phyloP scores from a whole-genome alignment of 768 basidiomycete species.

The Aureoboletus auriporus region DNA sequence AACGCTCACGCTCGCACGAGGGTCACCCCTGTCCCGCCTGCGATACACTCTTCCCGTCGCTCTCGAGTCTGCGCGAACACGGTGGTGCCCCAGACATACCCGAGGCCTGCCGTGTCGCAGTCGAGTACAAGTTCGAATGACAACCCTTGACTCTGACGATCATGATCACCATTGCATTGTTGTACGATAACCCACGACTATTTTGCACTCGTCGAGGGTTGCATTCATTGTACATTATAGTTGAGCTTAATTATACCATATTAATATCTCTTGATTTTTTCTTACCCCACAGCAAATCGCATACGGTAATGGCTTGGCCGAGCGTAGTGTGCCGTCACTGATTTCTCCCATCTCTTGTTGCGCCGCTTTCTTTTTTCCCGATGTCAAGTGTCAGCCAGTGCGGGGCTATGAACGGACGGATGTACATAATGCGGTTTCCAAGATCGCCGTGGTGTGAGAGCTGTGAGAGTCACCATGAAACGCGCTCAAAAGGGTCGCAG shows the following conservation, averaged over 20 bases:
- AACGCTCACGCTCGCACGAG: conserved; percentile 49
- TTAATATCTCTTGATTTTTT: conserved; percentile 15
- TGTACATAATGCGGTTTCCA: background rate
- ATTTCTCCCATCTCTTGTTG: too few relatives aligned
- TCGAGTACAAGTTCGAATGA: conserved; percentile 70
- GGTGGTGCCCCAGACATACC: conserved; percentile 48
- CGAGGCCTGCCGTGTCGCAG: conserved; percentile 70
- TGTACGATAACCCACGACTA: conserved; percentile 30
- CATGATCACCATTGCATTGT: conserved; percentile 19
- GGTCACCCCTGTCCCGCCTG: conserved; percentile 67
- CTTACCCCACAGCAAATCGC: too few relatives aligned
- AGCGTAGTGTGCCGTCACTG: too few relatives aligned
- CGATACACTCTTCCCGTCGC: conserved; percentile 60
- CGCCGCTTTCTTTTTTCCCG: too few relatives aligned
- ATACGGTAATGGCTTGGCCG: too few relatives aligned
- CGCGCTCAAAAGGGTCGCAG: too few relatives aligned
- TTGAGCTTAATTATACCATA: conserved; percentile 33
- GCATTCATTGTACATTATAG: conserved; percentile 26
- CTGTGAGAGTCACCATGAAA: background rate
- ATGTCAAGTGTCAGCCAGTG: too few relatives aligned
- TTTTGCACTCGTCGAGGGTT: conserved; percentile 9
- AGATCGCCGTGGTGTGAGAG: conserved; percentile 5
- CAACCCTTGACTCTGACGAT: conserved; percentile 10
- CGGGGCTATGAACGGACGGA: background rate
- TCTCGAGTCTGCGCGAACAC: conserved; percentile 58